phyloP scores from a whole-genome alignment of 176 grass and related monocot genomes.

The Ananas comosus region DNA sequence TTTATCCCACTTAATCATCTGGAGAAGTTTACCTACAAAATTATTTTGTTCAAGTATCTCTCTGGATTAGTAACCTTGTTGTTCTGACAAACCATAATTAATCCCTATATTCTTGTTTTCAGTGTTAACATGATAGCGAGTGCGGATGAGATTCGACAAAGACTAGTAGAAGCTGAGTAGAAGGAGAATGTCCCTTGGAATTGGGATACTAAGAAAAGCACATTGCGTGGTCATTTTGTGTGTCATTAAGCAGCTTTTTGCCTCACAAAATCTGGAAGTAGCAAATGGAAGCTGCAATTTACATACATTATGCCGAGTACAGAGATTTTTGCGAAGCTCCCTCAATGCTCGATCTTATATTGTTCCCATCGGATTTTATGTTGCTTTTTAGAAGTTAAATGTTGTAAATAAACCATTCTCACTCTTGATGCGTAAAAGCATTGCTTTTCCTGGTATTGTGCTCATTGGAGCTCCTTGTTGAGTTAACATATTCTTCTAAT shows the following conservation, averaged over 20 bases:
- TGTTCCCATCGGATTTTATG: background rate
- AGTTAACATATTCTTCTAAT: no score
- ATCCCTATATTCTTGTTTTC: conserved; percentile 1
- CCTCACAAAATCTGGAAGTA: background rate
- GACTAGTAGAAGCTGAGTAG: conserved; percentile 36
- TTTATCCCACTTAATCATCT: background rate
- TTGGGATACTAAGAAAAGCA: background rate
- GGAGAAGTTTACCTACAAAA: background rate
- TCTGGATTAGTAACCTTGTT: background rate
- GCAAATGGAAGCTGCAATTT: background rate
- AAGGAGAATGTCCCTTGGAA: background rate
- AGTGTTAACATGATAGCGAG: conserved; percentile 39
- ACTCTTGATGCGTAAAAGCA: no score
- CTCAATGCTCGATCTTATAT: background rate
- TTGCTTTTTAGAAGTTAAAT: no score
- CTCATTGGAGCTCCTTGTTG: no score
- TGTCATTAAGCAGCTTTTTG: background rate
- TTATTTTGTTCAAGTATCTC: background rate
- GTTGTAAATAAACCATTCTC: no score
- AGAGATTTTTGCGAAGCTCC: background rate
- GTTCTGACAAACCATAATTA: background rate
- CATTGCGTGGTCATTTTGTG: background rate
- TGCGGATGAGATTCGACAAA: conserved; percentile 51
- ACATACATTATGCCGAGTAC: background rate
- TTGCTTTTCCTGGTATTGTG: no score